A percentile compares a stretch with the other conserved stretches of the same genome.
Evolutionary conservation across 371 early-diverging fungal genomes (phyloP).

Genomic region (Mortierella polycephala): DNA sequence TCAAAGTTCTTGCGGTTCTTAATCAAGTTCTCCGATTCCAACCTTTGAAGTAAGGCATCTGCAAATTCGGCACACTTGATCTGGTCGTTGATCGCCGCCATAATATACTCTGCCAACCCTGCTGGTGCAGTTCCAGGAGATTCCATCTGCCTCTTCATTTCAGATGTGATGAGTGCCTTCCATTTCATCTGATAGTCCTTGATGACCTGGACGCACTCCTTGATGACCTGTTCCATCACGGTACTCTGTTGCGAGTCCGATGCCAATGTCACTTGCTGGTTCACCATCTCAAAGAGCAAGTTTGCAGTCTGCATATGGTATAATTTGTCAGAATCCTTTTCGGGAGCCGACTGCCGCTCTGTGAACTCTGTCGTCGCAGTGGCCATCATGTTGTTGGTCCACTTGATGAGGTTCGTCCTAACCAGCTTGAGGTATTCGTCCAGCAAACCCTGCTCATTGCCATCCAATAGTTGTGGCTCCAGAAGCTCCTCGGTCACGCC

Average conservation of each 20-base stretch:
- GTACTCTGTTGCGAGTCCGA: slow-evolving; percentile 85
- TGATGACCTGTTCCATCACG: slow-evolving; percentile 85
- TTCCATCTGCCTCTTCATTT: slow-evolving; percentile 79
- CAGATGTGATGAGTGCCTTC: slow-evolving; percentile 76
- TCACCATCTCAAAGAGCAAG: slow-evolving; percentile 94
- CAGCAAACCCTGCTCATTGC: slow-evolving; percentile 88
- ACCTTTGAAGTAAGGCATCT: slow-evolving; percentile 78
- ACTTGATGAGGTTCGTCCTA: slow-evolving; percentile 84
- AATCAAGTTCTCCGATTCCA: slow-evolving; percentile 60
- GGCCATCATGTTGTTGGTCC: slow-evolving; percentile 89
- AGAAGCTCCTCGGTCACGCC: slow-evolving; percentile 91
- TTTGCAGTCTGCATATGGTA: slow-evolving; percentile 86
- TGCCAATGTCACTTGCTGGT: slow-evolving; percentile 94
- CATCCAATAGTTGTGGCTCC: slow-evolving; percentile 92
- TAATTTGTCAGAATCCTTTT: slow-evolving; percentile 78
- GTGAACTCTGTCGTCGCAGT: slow-evolving; percentile 86
- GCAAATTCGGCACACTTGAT: slow-evolving; percentile 89
- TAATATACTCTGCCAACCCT: slow-evolving; percentile 92
- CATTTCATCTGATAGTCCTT: slow-evolving; percentile 84
- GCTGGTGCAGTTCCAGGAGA: slow-evolving; percentile 73
- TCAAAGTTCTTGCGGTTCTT: slow-evolving; percentile 30
- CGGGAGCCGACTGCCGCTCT: slow-evolving; percentile 79
- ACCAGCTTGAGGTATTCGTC: slow-evolving; percentile 91
- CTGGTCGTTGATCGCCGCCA: slow-evolving; percentile 95
- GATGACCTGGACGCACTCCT: slow-evolving; percentile 87